Evolutionary conservation across 2,329 filamentous ascomycete genomes (phyloP).

Genomic region (Elsinoe ampelina): DNA sequence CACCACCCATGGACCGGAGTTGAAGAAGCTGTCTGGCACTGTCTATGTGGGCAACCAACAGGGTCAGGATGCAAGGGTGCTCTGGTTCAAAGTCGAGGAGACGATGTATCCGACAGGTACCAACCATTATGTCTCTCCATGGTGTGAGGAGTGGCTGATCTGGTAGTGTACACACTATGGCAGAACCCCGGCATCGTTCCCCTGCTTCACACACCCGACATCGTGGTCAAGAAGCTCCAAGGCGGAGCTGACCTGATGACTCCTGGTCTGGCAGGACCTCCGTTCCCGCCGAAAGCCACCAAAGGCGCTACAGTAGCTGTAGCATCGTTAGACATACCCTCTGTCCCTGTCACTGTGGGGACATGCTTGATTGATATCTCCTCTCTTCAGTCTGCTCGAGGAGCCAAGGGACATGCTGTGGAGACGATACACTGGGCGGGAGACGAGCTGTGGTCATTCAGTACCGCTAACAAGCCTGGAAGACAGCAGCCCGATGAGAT

Average conservation of each 20-base stretch:
- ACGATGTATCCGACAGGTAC: constrained; percentile 42
- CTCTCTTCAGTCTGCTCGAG: constrained; percentile 45
- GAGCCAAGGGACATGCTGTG: constrained; percentile 55
- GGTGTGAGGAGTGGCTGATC: constrained; percentile 17
- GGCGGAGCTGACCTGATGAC: constrained; percentile 61
- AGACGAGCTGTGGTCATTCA: constrained; percentile 61
- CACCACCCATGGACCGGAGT: constrained; percentile 53
- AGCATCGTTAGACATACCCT: constrained; percentile 49
- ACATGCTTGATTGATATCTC: constrained; percentile 56
- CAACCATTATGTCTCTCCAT: neutral
- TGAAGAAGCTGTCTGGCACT: constrained; percentile 53
- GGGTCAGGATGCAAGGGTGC: constrained; percentile 47
- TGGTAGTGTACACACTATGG: constrained; percentile 57
- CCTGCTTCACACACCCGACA: constrained; percentile 53
- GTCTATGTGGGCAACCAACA: constrained; percentile 54
- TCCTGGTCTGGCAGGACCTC: constrained; percentile 55
- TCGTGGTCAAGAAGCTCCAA: constrained; percentile 54
- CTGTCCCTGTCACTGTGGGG: constrained; percentile 55
- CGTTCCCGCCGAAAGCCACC: constrained; percentile 50
- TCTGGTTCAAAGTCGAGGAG: constrained; percentile 57
- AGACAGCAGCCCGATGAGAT: constrained; percentile 44
- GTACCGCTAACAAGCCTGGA: constrained; percentile 44
- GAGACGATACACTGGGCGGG: constrained; percentile 58
- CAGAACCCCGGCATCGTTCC: constrained; percentile 52
- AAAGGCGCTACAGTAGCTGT: constrained; percentile 55